Evolutionary conservation across 495 filamentous ascomycete species (phyloP).

Genomic region (Thozetella sp.): DNA sequence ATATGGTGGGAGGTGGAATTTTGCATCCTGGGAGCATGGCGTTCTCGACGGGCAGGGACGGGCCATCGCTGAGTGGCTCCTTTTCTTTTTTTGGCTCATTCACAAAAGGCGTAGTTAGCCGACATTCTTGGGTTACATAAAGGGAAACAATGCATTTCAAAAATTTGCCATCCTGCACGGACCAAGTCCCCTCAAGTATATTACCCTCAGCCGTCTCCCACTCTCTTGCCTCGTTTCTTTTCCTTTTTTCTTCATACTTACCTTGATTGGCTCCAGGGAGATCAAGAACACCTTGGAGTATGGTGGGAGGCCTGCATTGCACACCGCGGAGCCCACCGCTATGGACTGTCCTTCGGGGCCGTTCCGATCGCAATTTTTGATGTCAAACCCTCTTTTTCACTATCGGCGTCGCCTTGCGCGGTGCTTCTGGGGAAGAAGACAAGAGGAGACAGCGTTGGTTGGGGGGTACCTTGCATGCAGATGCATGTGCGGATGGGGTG

Average conservation of each 20-base stretch:
- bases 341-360: conserved; percentile 16
- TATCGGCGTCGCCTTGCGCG: background rate
- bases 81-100: no score
- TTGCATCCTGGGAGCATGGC: no score
- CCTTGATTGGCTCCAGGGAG: conserved; percentile 11
- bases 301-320: conserved; percentile 8
- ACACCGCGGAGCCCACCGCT: conserved; percentile 5
- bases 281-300: conserved; percentile 7
- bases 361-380: conserved; percentile 13
- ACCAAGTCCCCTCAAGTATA: conserved; percentile 1
- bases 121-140: no score
- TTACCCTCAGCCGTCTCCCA: background rate
- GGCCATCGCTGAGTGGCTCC: no score
- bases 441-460: background rate
- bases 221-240: background rate
- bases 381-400: background rate
- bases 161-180: conserved; percentile 3
- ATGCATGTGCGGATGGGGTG: no score
- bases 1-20: background rate
- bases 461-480: no score
- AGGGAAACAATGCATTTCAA: no score
- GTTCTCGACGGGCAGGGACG: no score
- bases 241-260: conserved; percentile 15
- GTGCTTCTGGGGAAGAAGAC: conserved; percentile 1
- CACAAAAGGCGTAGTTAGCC: no score